Base-by-base conservation (phyloP, 1,139 yeast species). In the Lodderomyces margitis region DNA sequence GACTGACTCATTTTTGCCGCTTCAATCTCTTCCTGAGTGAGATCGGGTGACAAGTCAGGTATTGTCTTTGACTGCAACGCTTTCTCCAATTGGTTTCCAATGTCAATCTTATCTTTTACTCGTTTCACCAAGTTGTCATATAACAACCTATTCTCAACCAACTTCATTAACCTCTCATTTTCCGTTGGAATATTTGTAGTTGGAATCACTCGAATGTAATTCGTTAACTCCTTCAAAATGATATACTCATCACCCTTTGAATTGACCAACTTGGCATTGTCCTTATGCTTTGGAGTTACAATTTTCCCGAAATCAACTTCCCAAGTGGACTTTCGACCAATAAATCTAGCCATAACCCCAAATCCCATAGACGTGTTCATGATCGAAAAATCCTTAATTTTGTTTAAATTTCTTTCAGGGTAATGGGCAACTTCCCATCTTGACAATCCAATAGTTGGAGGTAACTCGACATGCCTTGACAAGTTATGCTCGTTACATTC, bases 241-340 rank as follows among this genome's bases (percentile, higher is more conserved):
- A 69, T 63, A 50, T 61, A 70, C 51, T 71, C 76, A 46, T 70
- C 75, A 50, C 75, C 75, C 20, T 48, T 50, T 31, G 64, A 54
- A 49, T 69, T 69, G 37, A 68, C 58, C 48, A 68, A 60, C 37
- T 55, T 58, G 7, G 67, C 61, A 36, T 57, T 53, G 11, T 42
- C 43, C 1, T 40, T 36, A 12, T 24, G 14, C 15, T 34, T 35
- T 5, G 43, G 37, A 17, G 46, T 41, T 12, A 47, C 30, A 37
- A 48, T 41, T 34, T 55, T 52, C 12, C 49, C 48, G 20, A 50
- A 48, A 46, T 48, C 48, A 9, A 43, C 45, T 15, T 52, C 51
- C 41, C 51, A 48, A 2, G 51, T 43, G 9, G 49, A 43, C 9
- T 69, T 68, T 40, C 66, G 60, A 37, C 76, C 76, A 41, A 72